Conservation (phyloP, 2,329 filamentous ascomycete species). For the Arthrocladium fulminans region DNA sequence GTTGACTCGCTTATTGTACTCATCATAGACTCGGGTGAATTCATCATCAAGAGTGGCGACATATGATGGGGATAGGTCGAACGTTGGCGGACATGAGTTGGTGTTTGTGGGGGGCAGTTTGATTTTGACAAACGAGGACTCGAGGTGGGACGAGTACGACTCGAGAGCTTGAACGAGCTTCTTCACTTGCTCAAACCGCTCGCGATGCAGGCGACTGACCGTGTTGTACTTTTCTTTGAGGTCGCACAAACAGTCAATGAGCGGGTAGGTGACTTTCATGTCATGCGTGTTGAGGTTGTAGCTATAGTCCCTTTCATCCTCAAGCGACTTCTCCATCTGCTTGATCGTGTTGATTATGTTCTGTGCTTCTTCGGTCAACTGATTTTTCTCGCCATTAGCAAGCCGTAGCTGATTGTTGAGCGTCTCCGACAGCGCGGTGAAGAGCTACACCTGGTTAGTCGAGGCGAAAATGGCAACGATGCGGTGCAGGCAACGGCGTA, state of each 20-base stretch:
- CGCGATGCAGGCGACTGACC: conserved; percentile 72
- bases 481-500: conserved; percentile 35
- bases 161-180: conserved; percentile 90
- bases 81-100: conserved; percentile 67
- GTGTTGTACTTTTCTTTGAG: conserved; percentile 80
- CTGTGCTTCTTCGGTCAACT: conserved; percentile 81
- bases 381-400: conserved; percentile 80
- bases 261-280: conserved; percentile 70
- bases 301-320: conserved; percentile 60
- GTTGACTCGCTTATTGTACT: conserved; percentile 76
- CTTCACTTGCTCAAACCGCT: conserved; percentile 91
- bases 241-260: conserved; percentile 66
- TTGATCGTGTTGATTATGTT: conserved; percentile 74
- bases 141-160: conserved; percentile 93
- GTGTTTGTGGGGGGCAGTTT: conserved; percentile 74
- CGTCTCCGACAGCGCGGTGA: conserved; percentile 82
- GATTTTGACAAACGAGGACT: conserved; percentile 77
- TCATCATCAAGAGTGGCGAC: conserved; percentile 79
- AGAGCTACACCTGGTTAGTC: conserved; percentile 52
- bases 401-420: conserved; percentile 80
- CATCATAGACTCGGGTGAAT: conserved; percentile 91
- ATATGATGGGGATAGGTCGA: conserved; percentile 87
- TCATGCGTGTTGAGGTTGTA: conserved; percentile 59
- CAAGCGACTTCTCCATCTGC: conserved; percentile 87
- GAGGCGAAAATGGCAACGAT: background rate